These are phyloP conservation scores for Rhipidocladum racemiflorum DNA, from an alignment of 176 grass and related monocot species.

Conservation along the genomic window DNA sequence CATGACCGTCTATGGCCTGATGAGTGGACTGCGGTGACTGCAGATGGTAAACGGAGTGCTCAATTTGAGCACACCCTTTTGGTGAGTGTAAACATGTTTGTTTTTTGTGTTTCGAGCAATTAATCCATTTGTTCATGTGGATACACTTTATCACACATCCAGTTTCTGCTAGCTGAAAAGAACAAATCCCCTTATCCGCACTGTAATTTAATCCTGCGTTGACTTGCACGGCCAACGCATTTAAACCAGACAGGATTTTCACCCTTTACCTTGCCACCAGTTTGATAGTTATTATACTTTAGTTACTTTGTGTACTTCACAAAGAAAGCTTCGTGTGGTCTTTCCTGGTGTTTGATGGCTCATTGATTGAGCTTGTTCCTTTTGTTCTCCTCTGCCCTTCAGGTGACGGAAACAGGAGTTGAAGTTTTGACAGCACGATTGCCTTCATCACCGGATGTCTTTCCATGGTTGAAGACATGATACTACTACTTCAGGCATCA, in stretches of 20 bases:
- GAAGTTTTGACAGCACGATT: constrained; percentile 85
- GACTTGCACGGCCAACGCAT: not conserved
- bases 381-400: constrained; percentile 21
- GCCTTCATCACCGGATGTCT: constrained; percentile 76
- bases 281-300: not conserved
- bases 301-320: not conserved
- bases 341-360: not conserved
- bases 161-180: not conserved
- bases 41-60: constrained; percentile 96
- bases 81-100: constrained; percentile 52
- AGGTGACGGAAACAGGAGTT: constrained; percentile 89
- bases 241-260: not conserved
- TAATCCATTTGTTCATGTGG: not conserved
- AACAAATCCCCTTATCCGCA: not conserved
- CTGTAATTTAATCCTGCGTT: not conserved
- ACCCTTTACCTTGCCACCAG: not conserved
- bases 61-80: constrained; percentile 97
- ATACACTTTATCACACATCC: not conserved
- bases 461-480: constrained; percentile 81
- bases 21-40: constrained; percentile 88
- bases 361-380: not conserved
- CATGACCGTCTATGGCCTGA: constrained; percentile 87
- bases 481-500: not conserved
- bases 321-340: not conserved
- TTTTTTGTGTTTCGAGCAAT: not conserved